These are phyloP conservation scores for Eremothecium cymbalariae DNA, from an alignment of 1,139 yeast genomes.

Conservation along the genomic window DNA sequence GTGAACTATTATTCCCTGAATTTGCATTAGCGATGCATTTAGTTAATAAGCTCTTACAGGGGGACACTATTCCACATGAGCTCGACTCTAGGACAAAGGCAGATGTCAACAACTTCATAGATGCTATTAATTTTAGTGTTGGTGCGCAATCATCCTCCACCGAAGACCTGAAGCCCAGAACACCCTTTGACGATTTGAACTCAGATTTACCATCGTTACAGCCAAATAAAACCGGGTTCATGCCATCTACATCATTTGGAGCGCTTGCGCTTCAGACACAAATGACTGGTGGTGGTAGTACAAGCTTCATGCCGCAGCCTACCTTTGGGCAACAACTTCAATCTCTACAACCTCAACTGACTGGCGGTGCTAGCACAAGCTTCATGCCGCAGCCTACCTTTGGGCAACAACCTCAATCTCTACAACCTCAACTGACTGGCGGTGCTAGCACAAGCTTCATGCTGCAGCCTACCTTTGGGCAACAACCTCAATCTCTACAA, in stretches of 20 bases:
- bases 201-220: conserved; percentile 24
- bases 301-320: conserved; percentile 30
- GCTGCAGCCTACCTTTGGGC: neutral
- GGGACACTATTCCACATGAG: conserved; percentile 64
- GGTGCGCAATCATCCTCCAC: conserved; percentile 37
- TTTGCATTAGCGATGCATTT: conserved; percentile 89
- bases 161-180: conserved; percentile 24
- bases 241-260: conserved; percentile 11
- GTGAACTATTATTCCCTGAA: conserved; percentile 82
- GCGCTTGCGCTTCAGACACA: conserved; percentile 14
- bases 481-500: conserved; percentile 12
- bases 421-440: conserved; percentile 17
- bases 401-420: conserved; percentile 18
- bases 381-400: conserved; percentile 27
- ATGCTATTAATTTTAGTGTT: conserved; percentile 72
- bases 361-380: conserved; percentile 12
- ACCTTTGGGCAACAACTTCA: conserved; percentile 17
- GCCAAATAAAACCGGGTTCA: conserved; percentile 35
- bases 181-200: conserved; percentile 31
- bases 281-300: conserved; percentile 23
- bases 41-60: conserved; percentile 69
- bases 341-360: conserved; percentile 5
- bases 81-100: conserved; percentile 67
- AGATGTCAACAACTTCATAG: conserved; percentile 82
- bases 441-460: neutral